These are phyloP conservation scores for Tetradesmus obliquus DNA, from an alignment of 139 green algal species.

Conservation along the genomic window DNA sequence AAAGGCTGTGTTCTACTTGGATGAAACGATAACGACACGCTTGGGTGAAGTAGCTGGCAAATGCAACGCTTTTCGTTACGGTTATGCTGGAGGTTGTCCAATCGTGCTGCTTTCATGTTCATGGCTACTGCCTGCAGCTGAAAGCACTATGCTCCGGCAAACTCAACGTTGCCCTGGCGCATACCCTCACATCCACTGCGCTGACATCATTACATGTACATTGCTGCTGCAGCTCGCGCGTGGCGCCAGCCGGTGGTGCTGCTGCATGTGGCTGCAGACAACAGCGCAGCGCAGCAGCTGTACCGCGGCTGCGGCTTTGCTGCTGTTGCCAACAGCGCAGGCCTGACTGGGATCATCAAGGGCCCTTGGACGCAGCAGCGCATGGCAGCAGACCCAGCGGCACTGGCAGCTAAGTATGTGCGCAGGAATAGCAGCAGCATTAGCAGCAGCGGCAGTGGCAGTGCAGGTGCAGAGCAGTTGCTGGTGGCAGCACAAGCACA, in stretches of 20 bases:
- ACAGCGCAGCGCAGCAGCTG: slow-evolving; percentile 57
- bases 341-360: neutral
- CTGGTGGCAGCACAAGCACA: neutral
- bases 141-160: no score
- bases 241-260: slow-evolving; percentile 65
- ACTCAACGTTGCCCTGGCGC: no score
- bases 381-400: slow-evolving; percentile 23
- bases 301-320: slow-evolving; percentile 64
- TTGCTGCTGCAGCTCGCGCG: slow-evolving; percentile 42
- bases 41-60: no score
- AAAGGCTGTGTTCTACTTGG: no score
- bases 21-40: no score
- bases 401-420: neutral
- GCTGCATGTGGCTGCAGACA: slow-evolving; percentile 71
- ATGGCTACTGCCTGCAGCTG: no score
- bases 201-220: neutral
- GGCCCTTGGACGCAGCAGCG: slow-evolving; percentile 33
- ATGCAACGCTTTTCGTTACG: no score
- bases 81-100: no score
- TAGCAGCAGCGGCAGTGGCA: neutral
- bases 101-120: no score
- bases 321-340: neutral
- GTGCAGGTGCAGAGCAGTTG: no score
- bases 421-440: neutral
- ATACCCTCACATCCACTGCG: no score